phyloP scores from a whole-genome alignment of 1,284 basidiomycete species.

The Boletus smithii region DNA sequence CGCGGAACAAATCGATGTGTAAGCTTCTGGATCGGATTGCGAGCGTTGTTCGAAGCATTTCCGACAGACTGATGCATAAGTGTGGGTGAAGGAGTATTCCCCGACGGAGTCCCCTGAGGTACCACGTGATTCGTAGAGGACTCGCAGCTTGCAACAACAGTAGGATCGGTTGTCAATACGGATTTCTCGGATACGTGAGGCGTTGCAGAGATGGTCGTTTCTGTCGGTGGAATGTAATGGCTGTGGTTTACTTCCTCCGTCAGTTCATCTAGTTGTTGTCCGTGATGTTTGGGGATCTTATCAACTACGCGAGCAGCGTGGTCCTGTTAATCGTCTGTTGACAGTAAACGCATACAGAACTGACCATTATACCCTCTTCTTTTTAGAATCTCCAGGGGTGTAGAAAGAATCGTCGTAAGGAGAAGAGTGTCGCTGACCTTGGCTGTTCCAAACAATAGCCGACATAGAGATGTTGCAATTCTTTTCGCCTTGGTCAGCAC shows the following conservation, averaged over 20 bases:
- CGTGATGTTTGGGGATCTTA: constrained; percentile 82
- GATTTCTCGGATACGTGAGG: not conserved
- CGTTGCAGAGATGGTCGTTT: not conserved
- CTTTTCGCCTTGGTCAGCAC: constrained; percentile 27
- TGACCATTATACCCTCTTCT: constrained; percentile 83
- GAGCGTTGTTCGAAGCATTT: not conserved
- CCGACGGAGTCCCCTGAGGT: not conserved
- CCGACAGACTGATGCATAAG: no score
- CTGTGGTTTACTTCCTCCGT: constrained; percentile 40
- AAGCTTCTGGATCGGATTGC: not conserved
- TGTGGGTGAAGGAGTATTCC: not conserved
- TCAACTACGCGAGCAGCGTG: constrained; percentile 56
- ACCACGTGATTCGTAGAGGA: not conserved
- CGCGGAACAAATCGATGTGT: not conserved
- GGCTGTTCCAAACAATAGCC: constrained; percentile 68
- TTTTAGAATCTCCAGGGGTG: constrained; percentile 50
- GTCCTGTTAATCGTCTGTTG: not conserved
- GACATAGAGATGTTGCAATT: constrained; percentile 78
- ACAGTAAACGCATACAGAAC: constrained; percentile 9
- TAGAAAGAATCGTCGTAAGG: constrained; percentile 91
- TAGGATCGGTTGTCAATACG: not conserved
- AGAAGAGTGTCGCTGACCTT: constrained; percentile 82
- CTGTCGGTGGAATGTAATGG: not conserved
- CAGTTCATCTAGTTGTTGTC: constrained; percentile 53
- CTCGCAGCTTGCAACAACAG: not conserved